Evolutionary conservation across 2,329 filamentous ascomycete species (phyloP), one percentile per base, ranked within the genome.

Genomic region (Aspergillus brasiliensis): DNA sequence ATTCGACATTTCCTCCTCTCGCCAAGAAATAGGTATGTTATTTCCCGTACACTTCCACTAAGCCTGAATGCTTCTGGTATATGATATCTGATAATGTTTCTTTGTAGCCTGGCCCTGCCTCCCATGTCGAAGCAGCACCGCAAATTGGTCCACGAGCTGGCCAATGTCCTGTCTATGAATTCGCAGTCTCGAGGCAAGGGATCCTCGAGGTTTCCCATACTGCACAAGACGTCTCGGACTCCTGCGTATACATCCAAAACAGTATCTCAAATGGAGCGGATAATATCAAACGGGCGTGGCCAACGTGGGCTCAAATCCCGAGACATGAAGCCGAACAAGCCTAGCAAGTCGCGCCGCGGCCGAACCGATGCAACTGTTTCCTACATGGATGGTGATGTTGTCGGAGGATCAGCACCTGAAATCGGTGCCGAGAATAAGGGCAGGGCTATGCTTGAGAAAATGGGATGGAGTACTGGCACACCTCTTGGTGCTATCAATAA

Each of bases 401-500:
- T 98, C 2, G 95, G 94, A 51, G 91, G 86, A 1, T 86, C 87
- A 51, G 93, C 94, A 1, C 91, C 92, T 10, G 93, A 97, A 73
- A 83, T 99, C 31, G 91, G 91, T 1, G 81, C 82, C 4, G 90
- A 90, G 56, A 98, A 97, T 73, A 91, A 87, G 66, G 95, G 95
- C 10, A 86, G 92, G 53, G 86, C 87, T 3, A 91, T 99, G 87
- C 78, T 99, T 64, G 92, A 96, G 78, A 98, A 95, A 78, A 98
- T 98, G 95, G 95, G 95, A 3, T 99, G 95, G 93, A 90, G 86
- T 62, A 89, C 84, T 55, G 95, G 95, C 5, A 96, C 89, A 71
- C 91, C 90, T 1, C 83, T 99, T 1, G 95, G 95, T 55, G 86
- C 91, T 10, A 73, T 81, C 1, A 88, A 96, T 64, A 97, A 96